phyloP scores from a whole-genome alignment of 495 filamentous ascomycete genomes.

The Penicillium roqueforti region DNA sequence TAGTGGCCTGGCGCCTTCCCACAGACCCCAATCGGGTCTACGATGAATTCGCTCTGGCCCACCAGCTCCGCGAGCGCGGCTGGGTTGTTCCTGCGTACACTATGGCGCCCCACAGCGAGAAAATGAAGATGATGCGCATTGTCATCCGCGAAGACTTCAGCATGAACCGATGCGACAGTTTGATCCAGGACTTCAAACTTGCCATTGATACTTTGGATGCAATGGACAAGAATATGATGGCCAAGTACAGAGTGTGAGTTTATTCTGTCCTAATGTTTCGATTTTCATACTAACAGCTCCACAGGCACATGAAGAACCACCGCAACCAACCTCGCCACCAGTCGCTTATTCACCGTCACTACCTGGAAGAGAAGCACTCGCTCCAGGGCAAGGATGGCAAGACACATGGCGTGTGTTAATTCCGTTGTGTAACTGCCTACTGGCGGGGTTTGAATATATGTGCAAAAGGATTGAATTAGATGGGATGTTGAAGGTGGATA shows the following conservation, averaged over 20 bases:
- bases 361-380: constrained; percentile 72
- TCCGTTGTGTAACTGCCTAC: too few species aligned
- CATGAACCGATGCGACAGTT: constrained; percentile 64
- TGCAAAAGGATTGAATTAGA: background rate
- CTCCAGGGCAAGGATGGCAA: constrained; percentile 86
- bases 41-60: constrained; percentile 79
- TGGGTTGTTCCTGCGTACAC: constrained; percentile 95
- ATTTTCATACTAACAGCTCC: constrained; percentile 8
- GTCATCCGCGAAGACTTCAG: constrained; percentile 89
- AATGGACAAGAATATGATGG: constrained; percentile 67
- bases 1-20: constrained; percentile 79
- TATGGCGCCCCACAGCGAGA: constrained; percentile 79
- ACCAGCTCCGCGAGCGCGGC: constrained; percentile 74
- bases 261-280: background rate
- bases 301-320: constrained; percentile 53
- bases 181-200: constrained; percentile 70
- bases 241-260: constrained; percentile 59
- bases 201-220: constrained; percentile 61
- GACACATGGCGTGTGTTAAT: constrained; percentile 77
- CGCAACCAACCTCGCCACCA: constrained; percentile 51
- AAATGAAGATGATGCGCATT: constrained; percentile 79
- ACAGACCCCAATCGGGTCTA: constrained; percentile 56
- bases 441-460: too few species aligned
- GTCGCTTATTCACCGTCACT: constrained; percentile 60
- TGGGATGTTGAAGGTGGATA: too few species aligned